A percentile compares a stretch with the other conserved stretches of the same genome.
Evolutionary conservation across 768 basidiomycete species (phyloP).

Genomic region (Melanogaster broomeanus): DNA sequence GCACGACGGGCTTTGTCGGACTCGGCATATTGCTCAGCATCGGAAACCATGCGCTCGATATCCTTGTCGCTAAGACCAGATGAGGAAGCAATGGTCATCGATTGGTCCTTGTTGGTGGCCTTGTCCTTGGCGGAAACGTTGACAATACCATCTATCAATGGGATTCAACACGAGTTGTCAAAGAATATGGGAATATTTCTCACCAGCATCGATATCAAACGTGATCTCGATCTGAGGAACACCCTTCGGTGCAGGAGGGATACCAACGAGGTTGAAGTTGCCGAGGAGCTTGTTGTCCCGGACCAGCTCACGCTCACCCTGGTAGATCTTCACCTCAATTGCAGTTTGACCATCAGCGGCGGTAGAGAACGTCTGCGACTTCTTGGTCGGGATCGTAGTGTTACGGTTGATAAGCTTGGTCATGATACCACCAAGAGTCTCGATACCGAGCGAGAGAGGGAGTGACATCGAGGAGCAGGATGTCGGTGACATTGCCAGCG

Average conservation of each 20-base stretch:
- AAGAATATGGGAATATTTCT: slow-evolving; percentile 12
- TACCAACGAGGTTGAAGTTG: slow-evolving; percentile 99
- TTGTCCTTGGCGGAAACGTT: slow-evolving; percentile 97
- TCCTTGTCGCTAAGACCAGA: slow-evolving; percentile 96
- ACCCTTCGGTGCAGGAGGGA: slow-evolving; percentile 80
- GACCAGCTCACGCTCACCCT: slow-evolving; percentile 98
- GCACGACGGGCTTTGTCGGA: slow-evolving; percentile 83
- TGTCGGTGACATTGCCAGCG: slow-evolving; percentile 94
- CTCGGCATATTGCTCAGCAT: slow-evolving; percentile 94
- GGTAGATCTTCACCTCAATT: slow-evolving; percentile 99
- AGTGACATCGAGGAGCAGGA: slow-evolving; percentile 93
- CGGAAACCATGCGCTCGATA: slow-evolving; percentile 95
- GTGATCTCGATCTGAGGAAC: slow-evolving; percentile 81
- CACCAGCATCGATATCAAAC: slow-evolving; percentile 97
- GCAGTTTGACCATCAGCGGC: slow-evolving; percentile 99
- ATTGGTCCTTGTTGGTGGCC: slow-evolving; percentile 87
- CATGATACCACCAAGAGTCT: slow-evolving; percentile 99
- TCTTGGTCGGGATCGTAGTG: slow-evolving; percentile 99
- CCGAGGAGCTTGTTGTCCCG: slow-evolving; percentile 98
- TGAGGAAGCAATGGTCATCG: slow-evolving; percentile 96
- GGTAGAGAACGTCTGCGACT: slow-evolving; percentile 98
- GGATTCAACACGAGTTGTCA: not conserved
- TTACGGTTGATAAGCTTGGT: slow-evolving; percentile 98
- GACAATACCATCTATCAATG: slow-evolving; percentile 80
- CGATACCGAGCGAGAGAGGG: slow-evolving; percentile 93